A percentile compares a stretch with the other conserved stretches of the same genome.
phyloP scores from a whole-genome alignment of 768 basidiomycete species.

The Lactarius pseudohatsudake region DNA sequence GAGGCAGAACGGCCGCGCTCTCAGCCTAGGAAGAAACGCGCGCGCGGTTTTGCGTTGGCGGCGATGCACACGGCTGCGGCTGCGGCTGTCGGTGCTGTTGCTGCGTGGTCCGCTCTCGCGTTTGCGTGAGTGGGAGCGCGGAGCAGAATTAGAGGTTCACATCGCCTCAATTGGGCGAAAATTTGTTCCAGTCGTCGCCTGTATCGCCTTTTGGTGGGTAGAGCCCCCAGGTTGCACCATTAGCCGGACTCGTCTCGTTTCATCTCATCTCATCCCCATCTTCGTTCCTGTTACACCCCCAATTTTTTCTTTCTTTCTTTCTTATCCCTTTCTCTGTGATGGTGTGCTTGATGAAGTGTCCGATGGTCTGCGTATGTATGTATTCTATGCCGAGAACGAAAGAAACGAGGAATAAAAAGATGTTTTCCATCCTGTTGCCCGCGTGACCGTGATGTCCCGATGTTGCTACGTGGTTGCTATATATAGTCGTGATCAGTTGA shows the following conservation, averaged over 20 bases:
- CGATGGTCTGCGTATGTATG: constrained; percentile 24
- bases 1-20: constrained; percentile 16
- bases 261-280: background rate
- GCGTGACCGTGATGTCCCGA: background rate
- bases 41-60: constrained; percentile 44
- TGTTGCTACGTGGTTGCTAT: too few relatives aligned
- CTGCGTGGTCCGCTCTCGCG: constrained; percentile 72
- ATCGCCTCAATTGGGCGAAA: background rate
- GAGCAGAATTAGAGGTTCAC: constrained; percentile 4
- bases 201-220: constrained; percentile 8
- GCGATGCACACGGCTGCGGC: constrained; percentile 61
- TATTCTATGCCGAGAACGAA: constrained; percentile 22
- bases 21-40: constrained; percentile 36
- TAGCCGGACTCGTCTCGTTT: background rate
- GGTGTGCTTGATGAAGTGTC: background rate
- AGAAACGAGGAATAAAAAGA: background rate
- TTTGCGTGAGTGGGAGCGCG: constrained; percentile 12
- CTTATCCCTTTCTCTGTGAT: background rate
- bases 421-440: background rate
- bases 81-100: constrained; percentile 65
- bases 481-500: background rate
- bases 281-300: background rate
- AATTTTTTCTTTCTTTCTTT: background rate
- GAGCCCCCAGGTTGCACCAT: background rate
- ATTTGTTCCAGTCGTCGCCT: too few relatives aligned